Evolutionary conservation across 352 stramenopile genomes (phyloP).

Genomic region (Pythium coloratum): DNA sequence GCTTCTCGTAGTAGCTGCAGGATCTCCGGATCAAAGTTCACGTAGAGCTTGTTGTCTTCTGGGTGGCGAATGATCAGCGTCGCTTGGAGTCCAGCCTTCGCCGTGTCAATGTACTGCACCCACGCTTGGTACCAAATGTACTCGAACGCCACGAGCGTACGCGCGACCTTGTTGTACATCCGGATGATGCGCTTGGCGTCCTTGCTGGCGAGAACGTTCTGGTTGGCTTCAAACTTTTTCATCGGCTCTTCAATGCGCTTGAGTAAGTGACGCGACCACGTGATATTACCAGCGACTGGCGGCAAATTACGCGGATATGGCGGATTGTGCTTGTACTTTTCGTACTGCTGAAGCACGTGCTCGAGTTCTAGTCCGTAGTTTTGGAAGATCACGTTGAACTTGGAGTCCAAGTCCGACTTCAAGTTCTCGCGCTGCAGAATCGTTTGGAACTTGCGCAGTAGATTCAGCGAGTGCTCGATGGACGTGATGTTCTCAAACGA

Average conservation of each 20-base stretch:
- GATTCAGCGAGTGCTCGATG: constrained; percentile 96
- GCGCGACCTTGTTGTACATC: constrained; percentile 99
- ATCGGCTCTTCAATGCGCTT: constrained; percentile 99
- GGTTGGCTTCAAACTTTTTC: constrained; percentile 98
- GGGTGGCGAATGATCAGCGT: constrained; percentile 99
- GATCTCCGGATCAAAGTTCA: constrained; percentile 99
- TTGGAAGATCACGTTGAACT: constrained; percentile 99
- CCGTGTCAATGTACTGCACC: constrained; percentile 97
- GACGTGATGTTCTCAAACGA: constrained; percentile 99
- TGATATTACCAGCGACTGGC: constrained; percentile 98
- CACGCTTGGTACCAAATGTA: constrained; percentile 99
- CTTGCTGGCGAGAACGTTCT: constrained; percentile 96
- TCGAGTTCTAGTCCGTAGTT: constrained; percentile 98
- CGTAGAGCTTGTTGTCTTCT: constrained; percentile 97
- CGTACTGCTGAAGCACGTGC: constrained; percentile 97
- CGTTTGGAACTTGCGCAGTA: constrained; percentile 97
- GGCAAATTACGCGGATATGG: constrained; percentile 96
- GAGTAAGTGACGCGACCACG: constrained; percentile 96
- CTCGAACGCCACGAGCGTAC: constrained; percentile 98
- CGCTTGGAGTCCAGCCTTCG: constrained; percentile 96
- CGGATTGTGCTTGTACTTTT: constrained; percentile 98
- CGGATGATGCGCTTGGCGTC: constrained; percentile 98
- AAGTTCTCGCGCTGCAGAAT: constrained; percentile 98
- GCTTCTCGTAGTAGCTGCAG: constrained; percentile 97
- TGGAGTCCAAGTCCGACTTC: constrained; percentile 98